Evolutionary conservation across 2,329 filamentous ascomycete genomes (phyloP).

Genomic region (Lasiodiplodia sp.): DNA sequence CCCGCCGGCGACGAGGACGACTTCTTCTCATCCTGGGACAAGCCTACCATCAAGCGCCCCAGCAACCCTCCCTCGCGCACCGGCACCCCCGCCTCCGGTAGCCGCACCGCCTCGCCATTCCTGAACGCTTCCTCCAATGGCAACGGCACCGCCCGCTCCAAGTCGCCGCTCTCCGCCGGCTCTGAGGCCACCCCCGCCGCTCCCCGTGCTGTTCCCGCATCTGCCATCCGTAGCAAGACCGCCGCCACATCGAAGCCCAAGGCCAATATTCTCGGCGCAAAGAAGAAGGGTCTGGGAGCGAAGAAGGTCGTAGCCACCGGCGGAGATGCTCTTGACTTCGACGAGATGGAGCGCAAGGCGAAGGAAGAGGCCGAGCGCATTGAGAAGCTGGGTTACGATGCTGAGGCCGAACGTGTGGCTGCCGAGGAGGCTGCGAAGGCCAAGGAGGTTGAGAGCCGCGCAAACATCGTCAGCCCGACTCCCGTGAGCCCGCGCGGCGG

Average conservation of each 20-base stretch:
- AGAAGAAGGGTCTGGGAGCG: slow-evolving; percentile 60
- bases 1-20: slow-evolving; percentile 89
- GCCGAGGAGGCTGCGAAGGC: slow-evolving; percentile 53
- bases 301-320: slow-evolving; percentile 75
- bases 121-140: slow-evolving; percentile 73
- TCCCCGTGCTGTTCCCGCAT: slow-evolving; percentile 77
- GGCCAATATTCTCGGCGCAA: slow-evolving; percentile 84
- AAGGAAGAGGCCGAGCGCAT: slow-evolving; percentile 97
- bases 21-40: slow-evolving; percentile 99
- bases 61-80: slow-evolving; percentile 93
- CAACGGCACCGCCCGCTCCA: slow-evolving; percentile 71
- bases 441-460: slow-evolving; percentile 39
- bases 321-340: slow-evolving; percentile 77
- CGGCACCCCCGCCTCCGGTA: slow-evolving; percentile 80
- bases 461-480: slow-evolving; percentile 75
- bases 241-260: slow-evolving; percentile 74
- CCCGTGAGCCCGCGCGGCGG: slow-evolving; percentile 73
- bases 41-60: slow-evolving; percentile 94
- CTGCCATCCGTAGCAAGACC: slow-evolving; percentile 78
- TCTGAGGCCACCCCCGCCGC: slow-evolving; percentile 60
- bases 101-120: slow-evolving; percentile 89
- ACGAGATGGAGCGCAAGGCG: slow-evolving; percentile 95
- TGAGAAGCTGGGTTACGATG: slow-evolving; percentile 93
- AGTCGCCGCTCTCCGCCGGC: slow-evolving; percentile 74
- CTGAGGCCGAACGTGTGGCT: slow-evolving; percentile 76